Conservation (phyloP, 257 asterid species). For the Solanum chaucha region DNA sequence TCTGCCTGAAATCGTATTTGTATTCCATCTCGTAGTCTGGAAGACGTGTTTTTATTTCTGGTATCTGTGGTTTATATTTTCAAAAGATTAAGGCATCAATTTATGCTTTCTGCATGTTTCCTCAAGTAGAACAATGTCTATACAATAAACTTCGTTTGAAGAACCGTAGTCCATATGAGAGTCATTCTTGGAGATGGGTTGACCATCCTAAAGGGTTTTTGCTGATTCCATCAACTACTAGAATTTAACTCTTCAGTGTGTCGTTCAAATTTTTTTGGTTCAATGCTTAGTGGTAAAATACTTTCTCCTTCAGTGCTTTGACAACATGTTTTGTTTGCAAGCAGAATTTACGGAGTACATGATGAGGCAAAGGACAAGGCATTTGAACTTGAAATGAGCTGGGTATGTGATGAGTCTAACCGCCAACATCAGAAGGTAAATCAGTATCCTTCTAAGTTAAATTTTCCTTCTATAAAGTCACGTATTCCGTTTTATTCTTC, state of each 20-base stretch:
- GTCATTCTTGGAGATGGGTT: background rate
- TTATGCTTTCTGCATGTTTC: background rate
- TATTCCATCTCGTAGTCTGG: background rate
- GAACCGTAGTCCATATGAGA: background rate
- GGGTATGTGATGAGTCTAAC: conserved; percentile 95
- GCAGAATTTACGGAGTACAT: conserved; percentile 88
- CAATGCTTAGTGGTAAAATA: background rate
- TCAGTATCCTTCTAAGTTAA: too few relatives aligned
- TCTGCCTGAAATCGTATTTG: background rate
- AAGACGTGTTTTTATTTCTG: background rate
- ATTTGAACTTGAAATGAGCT: conserved; percentile 89
- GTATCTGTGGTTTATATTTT: background rate
- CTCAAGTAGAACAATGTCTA: background rate
- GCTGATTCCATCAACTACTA: background rate
- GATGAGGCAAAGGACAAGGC: conserved; percentile 99
- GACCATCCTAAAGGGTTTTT: background rate
- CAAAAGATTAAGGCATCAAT: background rate
- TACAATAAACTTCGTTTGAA: background rate
- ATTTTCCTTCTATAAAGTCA: background rate
- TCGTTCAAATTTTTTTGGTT: background rate
- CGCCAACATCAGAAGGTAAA: conserved; percentile 91
- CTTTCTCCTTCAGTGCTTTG: background rate
- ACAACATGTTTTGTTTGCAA: background rate
- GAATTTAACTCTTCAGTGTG: background rate
- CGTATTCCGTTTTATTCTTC: background rate